phyloP scores from a whole-genome alignment of 345 rosid species.

The Aquilaria sinensis region DNA sequence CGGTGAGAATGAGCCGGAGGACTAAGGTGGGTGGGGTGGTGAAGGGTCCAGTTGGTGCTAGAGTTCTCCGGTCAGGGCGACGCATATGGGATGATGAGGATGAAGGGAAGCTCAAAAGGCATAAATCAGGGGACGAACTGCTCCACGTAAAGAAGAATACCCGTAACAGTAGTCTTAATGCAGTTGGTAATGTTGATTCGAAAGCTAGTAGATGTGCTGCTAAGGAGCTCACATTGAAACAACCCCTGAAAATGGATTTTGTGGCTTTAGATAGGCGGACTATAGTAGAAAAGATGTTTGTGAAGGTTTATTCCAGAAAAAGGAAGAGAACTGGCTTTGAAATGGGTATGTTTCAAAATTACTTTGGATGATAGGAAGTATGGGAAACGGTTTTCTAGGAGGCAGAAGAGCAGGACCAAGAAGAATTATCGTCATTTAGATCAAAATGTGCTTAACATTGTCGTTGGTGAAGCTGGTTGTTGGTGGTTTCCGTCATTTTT shows the following conservation, averaged over 20 bases:
- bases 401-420: constrained; percentile 36
- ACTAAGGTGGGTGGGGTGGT: constrained; percentile 76
- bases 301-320: constrained; percentile 68
- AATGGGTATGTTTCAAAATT: constrained; percentile 5
- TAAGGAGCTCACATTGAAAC: constrained; percentile 16
- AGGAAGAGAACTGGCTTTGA: constrained; percentile 41
- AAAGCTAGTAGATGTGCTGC: constrained; percentile 32
- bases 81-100: constrained; percentile 52
- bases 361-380: constrained; percentile 27
- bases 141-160: constrained; percentile 22
- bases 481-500: constrained; percentile 38
- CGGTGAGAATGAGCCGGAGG: constrained; percentile 69
- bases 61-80: constrained; percentile 87
- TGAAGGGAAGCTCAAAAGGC: constrained; percentile 45
- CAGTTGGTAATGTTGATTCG: constrained; percentile 11
- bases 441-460: constrained; percentile 24
- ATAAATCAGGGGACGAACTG: constrained; percentile 48
- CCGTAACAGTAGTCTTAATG: constrained; percentile 17
- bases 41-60: constrained; percentile 69
- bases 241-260: constrained; percentile 17
- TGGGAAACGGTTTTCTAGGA: constrained; percentile 44
- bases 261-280: constrained; percentile 10
- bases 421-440: constrained; percentile 4
- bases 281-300: constrained; percentile 44
- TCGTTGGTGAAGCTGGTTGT: constrained; percentile 27